phyloP scores from a whole-genome alignment of 2,329 filamentous ascomycete genomes.

The Neopestalotiopsis clavispora region DNA sequence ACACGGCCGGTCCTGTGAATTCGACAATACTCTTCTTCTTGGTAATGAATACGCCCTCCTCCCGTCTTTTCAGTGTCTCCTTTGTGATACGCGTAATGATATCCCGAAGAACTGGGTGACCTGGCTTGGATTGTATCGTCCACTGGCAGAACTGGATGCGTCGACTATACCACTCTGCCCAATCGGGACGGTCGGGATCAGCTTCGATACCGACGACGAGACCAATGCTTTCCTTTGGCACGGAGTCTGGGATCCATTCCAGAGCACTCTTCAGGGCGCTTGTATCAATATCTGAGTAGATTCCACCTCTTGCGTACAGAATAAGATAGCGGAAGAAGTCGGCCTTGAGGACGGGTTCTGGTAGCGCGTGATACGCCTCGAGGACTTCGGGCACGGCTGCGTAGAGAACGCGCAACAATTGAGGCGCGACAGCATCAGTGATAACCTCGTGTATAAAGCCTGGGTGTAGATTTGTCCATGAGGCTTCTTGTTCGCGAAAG shows the following conservation, averaged over 20 bases:
- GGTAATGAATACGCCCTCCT: conserved; percentile 49
- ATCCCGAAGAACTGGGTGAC: conserved; percentile 88
- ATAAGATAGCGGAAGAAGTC: conserved; percentile 82
- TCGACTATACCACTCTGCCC: conserved; percentile 94
- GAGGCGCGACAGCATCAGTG: conserved; percentile 83
- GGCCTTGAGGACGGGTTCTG: conserved; percentile 76
- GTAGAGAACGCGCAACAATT: conserved; percentile 86
- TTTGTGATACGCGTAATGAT: conserved; percentile 86
- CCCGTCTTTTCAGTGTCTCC: conserved; percentile 77
- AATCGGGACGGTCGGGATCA: conserved; percentile 90
- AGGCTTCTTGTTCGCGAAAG: conserved; percentile 84
- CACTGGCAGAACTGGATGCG: conserved; percentile 98
- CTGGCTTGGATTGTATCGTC: conserved; percentile 96
- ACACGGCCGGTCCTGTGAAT: conserved; percentile 90
- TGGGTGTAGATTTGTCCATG: conserved; percentile 86
- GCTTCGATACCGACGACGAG: conserved; percentile 95
- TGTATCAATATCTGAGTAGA: conserved; percentile 93
- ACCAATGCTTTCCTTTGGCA: conserved; percentile 79
- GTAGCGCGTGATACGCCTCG: conserved; percentile 76
- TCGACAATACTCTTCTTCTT: conserved; percentile 83
- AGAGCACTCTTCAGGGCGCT: conserved; percentile 79
- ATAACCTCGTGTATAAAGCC: conserved; percentile 96
- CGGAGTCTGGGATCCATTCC: conserved; percentile 83
- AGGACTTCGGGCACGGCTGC: conserved; percentile 79
- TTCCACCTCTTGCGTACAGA: conserved; percentile 63